Evolutionary conservation across 495 filamentous ascomycete species (phyloP).

Genomic region (Hyaloscypha variabilis): DNA sequence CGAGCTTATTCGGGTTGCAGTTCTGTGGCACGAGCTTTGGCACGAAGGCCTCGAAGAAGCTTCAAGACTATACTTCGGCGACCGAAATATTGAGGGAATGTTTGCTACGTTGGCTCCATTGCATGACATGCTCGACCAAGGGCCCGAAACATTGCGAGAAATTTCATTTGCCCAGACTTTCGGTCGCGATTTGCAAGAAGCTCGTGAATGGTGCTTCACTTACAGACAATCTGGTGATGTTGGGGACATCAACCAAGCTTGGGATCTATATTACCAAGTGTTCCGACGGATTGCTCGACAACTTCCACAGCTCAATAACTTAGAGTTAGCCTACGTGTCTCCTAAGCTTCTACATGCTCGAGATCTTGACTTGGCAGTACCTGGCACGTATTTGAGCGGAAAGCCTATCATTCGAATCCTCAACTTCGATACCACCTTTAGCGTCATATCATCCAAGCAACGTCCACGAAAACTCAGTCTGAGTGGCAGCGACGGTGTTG

Average conservation of each 20-base stretch:
- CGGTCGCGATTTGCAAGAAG: slow-evolving; percentile 90
- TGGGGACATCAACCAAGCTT: slow-evolving; percentile 94
- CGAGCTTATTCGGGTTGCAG: slow-evolving; percentile 94
- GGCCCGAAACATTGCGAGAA: slow-evolving; percentile 89
- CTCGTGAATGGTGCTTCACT: slow-evolving; percentile 92
- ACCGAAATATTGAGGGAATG: slow-evolving; percentile 96
- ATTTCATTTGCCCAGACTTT: slow-evolving; percentile 98
- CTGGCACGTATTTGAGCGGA: slow-evolving; percentile 90
- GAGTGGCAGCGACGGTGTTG: slow-evolving; percentile 81
- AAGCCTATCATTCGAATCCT: slow-evolving; percentile 84
- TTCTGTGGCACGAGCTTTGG: slow-evolving; percentile 98
- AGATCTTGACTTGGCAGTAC: slow-evolving; percentile 87
- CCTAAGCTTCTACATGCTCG: slow-evolving; percentile 82
- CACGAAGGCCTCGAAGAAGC: slow-evolving; percentile 99
- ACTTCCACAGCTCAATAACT: slow-evolving; percentile 82
- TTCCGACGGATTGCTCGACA: slow-evolving; percentile 96
- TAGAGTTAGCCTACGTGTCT: slow-evolving; percentile 97
- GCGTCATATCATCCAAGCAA: slow-evolving; percentile 96
- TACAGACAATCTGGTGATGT: slow-evolving; percentile 85
- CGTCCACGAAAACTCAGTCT: slow-evolving; percentile 87
- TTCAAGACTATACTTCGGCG: slow-evolving; percentile 88
- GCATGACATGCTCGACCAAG: slow-evolving; percentile 86
- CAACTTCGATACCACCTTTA: slow-evolving; percentile 84
- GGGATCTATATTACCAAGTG: slow-evolving; percentile 97
- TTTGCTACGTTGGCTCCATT: slow-evolving; percentile 87